Evolutionary conservation across 768 basidiomycete genomes (phyloP).

Genomic region (Russula sp.): DNA sequence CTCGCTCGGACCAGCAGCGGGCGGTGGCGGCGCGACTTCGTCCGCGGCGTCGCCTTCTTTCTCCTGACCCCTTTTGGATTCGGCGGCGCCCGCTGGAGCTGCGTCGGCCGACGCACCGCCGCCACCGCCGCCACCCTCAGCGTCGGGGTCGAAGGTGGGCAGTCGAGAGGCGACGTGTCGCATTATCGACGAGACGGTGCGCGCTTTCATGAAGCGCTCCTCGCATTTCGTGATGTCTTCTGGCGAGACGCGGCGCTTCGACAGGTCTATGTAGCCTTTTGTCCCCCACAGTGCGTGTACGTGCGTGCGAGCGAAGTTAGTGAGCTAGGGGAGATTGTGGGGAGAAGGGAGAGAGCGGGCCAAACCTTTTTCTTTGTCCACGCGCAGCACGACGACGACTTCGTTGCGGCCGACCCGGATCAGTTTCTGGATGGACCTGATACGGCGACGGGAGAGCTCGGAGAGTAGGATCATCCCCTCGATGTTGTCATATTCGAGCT

Average conservation of each 20-base stretch:
- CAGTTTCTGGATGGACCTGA: constrained; percentile 94
- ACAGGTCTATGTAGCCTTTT: constrained; percentile 95
- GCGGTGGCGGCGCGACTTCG: constrained; percentile 33
- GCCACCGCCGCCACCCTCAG: constrained; percentile 27
- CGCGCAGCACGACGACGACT: constrained; percentile 94
- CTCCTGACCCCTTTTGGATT: constrained; percentile 41
- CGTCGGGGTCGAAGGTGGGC: constrained; percentile 37
- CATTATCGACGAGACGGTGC: constrained; percentile 90
- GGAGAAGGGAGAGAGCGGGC: too few relatives aligned
- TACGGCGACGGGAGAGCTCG: constrained; percentile 92
- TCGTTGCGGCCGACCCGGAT: constrained; percentile 97
- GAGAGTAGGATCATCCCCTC: constrained; percentile 99
- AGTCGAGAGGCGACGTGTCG: constrained; percentile 84
- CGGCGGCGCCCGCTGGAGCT: constrained; percentile 23
- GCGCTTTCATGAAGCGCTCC: constrained; percentile 96
- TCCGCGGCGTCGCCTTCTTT: constrained; percentile 40
- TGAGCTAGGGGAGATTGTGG: too few relatives aligned
- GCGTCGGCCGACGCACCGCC: not conserved
- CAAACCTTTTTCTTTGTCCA: constrained; percentile 97
- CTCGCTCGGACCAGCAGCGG: constrained; percentile 45
- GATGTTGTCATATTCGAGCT: constrained; percentile 99
- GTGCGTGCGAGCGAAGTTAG: too few relatives aligned
- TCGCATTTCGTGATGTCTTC: constrained; percentile 99
- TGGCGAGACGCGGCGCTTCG: constrained; percentile 94
- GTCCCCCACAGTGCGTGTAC: too few relatives aligned